Percentiles rank a stretch among this genome's conserved stretches.
phyloP scores from a whole-genome alignment of 2,329 filamentous ascomycete genomes.

The Aureobasidium sp. region DNA sequence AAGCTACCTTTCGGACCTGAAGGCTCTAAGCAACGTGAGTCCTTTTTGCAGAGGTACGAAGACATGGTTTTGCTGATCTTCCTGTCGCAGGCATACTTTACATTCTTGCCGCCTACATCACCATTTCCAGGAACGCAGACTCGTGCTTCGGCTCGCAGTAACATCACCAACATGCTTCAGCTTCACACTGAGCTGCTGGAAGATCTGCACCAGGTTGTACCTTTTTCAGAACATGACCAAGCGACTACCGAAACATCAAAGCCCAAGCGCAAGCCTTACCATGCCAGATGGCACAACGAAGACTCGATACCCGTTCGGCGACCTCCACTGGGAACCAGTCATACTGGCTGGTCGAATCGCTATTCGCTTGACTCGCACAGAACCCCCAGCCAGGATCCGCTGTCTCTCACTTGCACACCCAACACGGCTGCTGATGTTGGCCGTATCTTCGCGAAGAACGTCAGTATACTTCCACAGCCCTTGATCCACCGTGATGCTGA shows the following conservation, averaged over 20 bases:
- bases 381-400: constrained; percentile 29
- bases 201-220: constrained; percentile 62
- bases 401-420: constrained; percentile 40
- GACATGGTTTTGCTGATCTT: background rate
- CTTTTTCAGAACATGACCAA: constrained; percentile 48
- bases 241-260: constrained; percentile 16
- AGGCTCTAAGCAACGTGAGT: constrained; percentile 74
- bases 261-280: constrained; percentile 26
- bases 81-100: constrained; percentile 34
- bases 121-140: constrained; percentile 20
- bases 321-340: background rate
- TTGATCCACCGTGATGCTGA: constrained; percentile 13
- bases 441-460: constrained; percentile 44
- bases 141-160: constrained; percentile 22
- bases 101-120: constrained; percentile 25
- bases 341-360: constrained; percentile 24
- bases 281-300: constrained; percentile 40
- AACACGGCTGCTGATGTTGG: constrained; percentile 46
- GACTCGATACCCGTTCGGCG: constrained; percentile 34
- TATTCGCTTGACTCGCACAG: constrained; percentile 39
- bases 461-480: constrained; percentile 22
- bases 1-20: constrained; percentile 77
- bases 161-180: constrained; percentile 60
- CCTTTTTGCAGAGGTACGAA: background rate
- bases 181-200: constrained; percentile 75